Conservation (phyloP, 2,329 filamentous ascomycete genomes). For the Berkeleyomyces rouxiae region DNA sequence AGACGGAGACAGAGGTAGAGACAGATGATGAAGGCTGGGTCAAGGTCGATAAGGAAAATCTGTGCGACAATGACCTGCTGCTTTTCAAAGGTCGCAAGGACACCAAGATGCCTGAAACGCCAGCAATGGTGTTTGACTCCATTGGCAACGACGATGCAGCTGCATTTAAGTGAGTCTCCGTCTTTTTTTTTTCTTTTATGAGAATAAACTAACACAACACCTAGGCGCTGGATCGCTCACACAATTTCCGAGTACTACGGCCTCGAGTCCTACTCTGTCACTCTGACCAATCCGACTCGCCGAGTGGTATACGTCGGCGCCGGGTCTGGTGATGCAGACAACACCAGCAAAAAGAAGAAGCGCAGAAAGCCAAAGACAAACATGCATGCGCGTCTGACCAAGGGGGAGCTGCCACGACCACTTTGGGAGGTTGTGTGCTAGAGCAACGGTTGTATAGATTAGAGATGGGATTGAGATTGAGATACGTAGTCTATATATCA, state of each 20-base stretch:
- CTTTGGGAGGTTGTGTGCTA: slow-evolving; percentile 44
- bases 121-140: slow-evolving; percentile 64
- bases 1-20: slow-evolving; percentile 23
- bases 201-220: slow-evolving; percentile 7
- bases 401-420: slow-evolving; percentile 36
- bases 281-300: slow-evolving; percentile 50
- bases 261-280: slow-evolving; percentile 66
- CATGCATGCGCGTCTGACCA: slow-evolving; percentile 15
- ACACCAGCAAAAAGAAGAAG: slow-evolving; percentile 22
- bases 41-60: slow-evolving; percentile 53
- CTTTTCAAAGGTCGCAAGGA: not conserved
- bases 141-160: slow-evolving; percentile 58
- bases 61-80: slow-evolving; percentile 21
- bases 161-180: slow-evolving; percentile 55
- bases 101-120: slow-evolving; percentile 22
- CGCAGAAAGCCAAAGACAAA: slow-evolving; percentile 19
- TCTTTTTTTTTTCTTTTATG: slow-evolving; percentile 1
- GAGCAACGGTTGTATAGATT: slow-evolving; percentile 13
- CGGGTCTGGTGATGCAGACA: slow-evolving; percentile 17
- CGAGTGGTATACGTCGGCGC: slow-evolving; percentile 74
- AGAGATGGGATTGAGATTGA: not conserved
- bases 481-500: not conserved
- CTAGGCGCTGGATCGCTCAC: slow-evolving; percentile 83
- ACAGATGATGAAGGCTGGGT: slow-evolving; percentile 84
- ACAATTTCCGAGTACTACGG: slow-evolving; percentile 87